Percentiles rank a stretch among this genome's conserved stretches.
These are phyloP conservation scores for Bolboschoenus planiculmis DNA, from an alignment of 176 grass and related monocot species.

Conservation along the genomic window DNA sequence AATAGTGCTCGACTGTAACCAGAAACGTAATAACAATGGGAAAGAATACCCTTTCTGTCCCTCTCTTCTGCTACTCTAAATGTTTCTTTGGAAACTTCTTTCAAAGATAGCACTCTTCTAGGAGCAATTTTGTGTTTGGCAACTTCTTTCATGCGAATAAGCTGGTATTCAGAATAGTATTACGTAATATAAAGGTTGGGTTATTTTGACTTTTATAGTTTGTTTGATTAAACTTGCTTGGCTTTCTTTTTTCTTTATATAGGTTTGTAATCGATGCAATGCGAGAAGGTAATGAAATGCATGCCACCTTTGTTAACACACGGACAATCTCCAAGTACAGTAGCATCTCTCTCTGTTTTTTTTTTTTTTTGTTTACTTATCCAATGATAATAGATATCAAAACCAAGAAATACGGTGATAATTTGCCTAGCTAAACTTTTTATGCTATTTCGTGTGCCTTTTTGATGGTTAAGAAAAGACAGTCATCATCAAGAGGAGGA, in stretches of 20 bases:
- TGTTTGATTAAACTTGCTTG: background rate
- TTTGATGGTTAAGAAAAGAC: constrained; percentile 99
- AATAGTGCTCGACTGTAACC: background rate
- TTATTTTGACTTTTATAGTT: background rate
- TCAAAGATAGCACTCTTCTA: background rate
- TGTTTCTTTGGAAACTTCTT: background rate
- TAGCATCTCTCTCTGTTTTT: constrained; percentile 26
- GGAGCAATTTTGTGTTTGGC: background rate
- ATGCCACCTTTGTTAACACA: constrained; percentile 64
- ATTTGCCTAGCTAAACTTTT: constrained; percentile 21
- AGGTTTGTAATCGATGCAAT: constrained; percentile 76
- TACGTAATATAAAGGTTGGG: background rate
- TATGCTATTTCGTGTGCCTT: constrained; percentile 41
- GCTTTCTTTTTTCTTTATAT: background rate
- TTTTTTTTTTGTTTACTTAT: background rate
- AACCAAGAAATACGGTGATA: background rate
- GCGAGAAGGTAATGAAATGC: constrained; percentile 47
- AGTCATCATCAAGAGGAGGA: constrained; percentile 73
- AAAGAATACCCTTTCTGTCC: background rate
- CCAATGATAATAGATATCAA: background rate
- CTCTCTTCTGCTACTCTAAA: background rate
- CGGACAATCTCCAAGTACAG: constrained; percentile 64
- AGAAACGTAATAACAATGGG: background rate
- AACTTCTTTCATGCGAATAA: background rate
- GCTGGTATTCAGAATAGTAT: background rate